Base-by-base conservation (phyloP, 306 rosid species). In the Clitoria ternatea region DNA sequence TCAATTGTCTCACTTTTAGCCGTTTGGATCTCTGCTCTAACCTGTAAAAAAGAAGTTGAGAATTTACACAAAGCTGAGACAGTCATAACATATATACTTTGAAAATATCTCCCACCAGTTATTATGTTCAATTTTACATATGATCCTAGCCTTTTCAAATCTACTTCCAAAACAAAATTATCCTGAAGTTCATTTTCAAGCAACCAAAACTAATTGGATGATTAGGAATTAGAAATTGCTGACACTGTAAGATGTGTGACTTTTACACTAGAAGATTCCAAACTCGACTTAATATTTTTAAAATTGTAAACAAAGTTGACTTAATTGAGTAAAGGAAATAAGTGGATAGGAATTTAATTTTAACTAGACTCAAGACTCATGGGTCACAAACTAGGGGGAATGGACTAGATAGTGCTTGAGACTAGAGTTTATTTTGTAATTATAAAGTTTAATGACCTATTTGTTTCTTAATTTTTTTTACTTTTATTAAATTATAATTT, bases 11-110 rank as follows among this genome's bases (percentile, higher is more conserved):
- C 85, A 2, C 79, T 84, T 75, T 86, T 95, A 45, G 96, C 97
- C 47, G 76, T 86, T 63, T 85, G 99, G 56, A 95, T 95, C 68
- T 91, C 96, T 20, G 84, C 86, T 74, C 99, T 88, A 56, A 95
- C 89, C 99, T 95, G 89, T 79, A 27, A 48, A 27, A 8, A 70
- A n/a, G n/a, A n/a, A 59, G 65, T 61, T 15, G 20, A 29, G 13
- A 73, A 61, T 69, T 74, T 62, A 72, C 13, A 48, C 44, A 23
- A 14, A 73, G 19, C 45, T 56, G 48, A 42, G 55, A 61, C 30
- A 36, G 20, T 14, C 47, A 36, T 7, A 27, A 53, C 13, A 55
- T n/a, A n/a, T n/a, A n/a, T n/a, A n/a, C n/a, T n/a, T n/a, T n/a
- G n/a, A n/a, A n/a, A n/a, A n/a, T n/a, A n/a, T n/a, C n/a, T 23